phyloP scores from a whole-genome alignment of 2,329 filamentous ascomycete species.

The Tolypocladium pustulatum region DNA sequence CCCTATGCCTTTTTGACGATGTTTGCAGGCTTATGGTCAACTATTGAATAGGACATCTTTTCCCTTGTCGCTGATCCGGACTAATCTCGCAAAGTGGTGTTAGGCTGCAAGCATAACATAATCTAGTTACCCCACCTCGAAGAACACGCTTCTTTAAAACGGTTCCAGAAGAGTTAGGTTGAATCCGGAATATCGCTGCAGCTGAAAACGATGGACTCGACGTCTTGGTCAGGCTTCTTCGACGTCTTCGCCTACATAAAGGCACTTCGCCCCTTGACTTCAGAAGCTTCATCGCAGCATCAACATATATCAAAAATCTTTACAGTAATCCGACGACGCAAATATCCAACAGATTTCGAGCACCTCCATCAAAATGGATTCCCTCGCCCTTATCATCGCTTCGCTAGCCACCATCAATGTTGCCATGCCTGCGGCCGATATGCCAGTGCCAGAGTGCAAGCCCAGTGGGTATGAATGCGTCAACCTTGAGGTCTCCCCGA shows the following conservation, averaged over 20 bases:
- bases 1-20: no score
- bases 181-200: neutral
- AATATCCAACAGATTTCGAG: neutral
- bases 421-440: neutral
- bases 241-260: neutral
- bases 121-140: no score
- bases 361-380: neutral
- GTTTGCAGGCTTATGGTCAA: no score
- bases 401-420: neutral
- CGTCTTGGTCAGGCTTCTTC: neutral
- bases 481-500: neutral
- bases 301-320: neutral
- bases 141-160: neutral
- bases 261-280: neutral
- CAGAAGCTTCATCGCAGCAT: neutral
- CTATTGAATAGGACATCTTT: no score
- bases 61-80: no score
- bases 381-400: neutral
- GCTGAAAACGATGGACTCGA: neutral
- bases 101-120: no score
- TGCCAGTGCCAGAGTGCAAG: neutral
- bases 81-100: no score
- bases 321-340: no score
- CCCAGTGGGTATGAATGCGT: neutral
- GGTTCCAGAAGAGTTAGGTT: neutral